phyloP scores from a whole-genome alignment of 352 stramenopile genomes.

The Phytophthora uliginosa region DNA sequence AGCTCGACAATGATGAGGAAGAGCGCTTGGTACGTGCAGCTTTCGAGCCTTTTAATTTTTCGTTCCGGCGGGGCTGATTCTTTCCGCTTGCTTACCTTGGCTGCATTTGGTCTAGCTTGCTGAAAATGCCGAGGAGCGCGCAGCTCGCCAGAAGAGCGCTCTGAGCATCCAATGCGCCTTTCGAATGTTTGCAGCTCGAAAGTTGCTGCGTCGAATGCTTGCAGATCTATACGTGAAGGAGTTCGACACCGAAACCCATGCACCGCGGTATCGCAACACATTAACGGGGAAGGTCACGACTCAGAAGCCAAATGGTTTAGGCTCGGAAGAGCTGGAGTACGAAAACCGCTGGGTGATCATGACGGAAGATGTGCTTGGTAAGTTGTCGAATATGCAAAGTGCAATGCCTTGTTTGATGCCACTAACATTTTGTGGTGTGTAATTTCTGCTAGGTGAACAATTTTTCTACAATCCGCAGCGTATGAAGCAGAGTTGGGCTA shows the following conservation, averaged over 20 bases:
- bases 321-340: conserved; percentile 65
- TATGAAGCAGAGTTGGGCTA: conserved; percentile 70
- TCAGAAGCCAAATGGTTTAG: conserved; percentile 67
- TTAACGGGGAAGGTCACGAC: conserved; percentile 41
- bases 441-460: conserved; percentile 45
- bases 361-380: conserved; percentile 53
- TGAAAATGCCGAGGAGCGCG: conserved; percentile 49
- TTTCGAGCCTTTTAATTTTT: conserved; percentile 4
- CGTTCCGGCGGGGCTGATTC: background rate
- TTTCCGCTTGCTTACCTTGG: background rate
- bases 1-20: conserved; percentile 58
- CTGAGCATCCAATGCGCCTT: conserved; percentile 66
- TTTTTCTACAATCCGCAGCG: conserved; percentile 77
- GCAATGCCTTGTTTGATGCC: conserved; percentile 8
- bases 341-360: conserved; percentile 72
- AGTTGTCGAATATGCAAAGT: conserved; percentile 6
- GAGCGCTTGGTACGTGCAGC: conserved; percentile 42
- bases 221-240: conserved; percentile 64
- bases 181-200: conserved; percentile 63
- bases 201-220: conserved; percentile 61
- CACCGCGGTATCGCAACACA: conserved; percentile 67
- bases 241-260: conserved; percentile 50
- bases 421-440: conserved; percentile 23
- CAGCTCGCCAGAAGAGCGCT: conserved; percentile 48
- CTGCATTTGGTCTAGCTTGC: conserved; percentile 38